phyloP scores from a whole-genome alignment of 2,329 filamentous ascomycete genomes.

The Xylaria sp. region DNA sequence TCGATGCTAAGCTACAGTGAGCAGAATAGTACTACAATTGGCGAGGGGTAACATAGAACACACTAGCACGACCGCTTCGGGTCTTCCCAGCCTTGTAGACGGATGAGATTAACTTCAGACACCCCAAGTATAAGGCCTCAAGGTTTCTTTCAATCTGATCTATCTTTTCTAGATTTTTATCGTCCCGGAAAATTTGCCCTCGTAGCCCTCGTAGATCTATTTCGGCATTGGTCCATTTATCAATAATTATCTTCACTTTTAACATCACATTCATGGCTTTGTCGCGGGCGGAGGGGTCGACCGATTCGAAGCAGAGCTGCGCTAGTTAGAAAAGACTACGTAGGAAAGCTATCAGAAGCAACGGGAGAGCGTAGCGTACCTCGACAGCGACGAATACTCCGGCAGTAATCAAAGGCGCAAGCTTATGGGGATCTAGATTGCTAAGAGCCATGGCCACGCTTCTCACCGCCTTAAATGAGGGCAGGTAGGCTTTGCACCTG shows the following conservation, averaged over 20 bases:
- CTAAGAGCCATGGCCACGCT: neutral
- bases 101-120: neutral
- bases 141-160: neutral
- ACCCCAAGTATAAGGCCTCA: neutral
- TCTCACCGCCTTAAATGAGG: constrained; percentile 2
- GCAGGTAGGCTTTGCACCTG: constrained; percentile 11
- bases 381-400: constrained; percentile 9
- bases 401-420: constrained; percentile 1
- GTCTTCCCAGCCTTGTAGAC: constrained; percentile 3
- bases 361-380: neutral
- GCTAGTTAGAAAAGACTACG: neutral
- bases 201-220: neutral
- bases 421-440: constrained; percentile 1
- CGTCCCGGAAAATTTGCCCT: neutral
- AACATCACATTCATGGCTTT: constrained; percentile 6
- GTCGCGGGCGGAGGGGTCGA: neutral
- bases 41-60: neutral
- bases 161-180: constrained; percentile 3
- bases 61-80: neutral
- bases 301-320: neutral
- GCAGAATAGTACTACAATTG: neutral
- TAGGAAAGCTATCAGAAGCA: neutral
- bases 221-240: constrained; percentile 10
- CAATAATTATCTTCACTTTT: neutral
- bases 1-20: neutral